phyloP scores from a whole-genome alignment of 768 basidiomycete species.

The Lepiota brunneoincarnata region DNA sequence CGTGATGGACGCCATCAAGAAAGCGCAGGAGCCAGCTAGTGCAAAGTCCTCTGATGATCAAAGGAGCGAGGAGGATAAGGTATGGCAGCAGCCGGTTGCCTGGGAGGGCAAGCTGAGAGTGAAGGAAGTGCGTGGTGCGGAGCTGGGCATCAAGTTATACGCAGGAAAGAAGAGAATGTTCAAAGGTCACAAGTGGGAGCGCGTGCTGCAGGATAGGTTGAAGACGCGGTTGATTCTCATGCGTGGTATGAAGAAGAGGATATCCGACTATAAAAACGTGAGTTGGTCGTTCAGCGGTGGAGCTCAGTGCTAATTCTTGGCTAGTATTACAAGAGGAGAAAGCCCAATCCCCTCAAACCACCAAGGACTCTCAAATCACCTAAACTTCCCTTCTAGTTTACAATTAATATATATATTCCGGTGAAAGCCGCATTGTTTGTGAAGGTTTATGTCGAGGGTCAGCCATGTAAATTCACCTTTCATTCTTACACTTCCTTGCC shows the following conservation, averaged over 20 bases:
- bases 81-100: conserved; percentile 31
- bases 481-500: conserved; percentile 7
- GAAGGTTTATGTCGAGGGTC: conserved; percentile 5
- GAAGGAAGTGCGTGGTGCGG: conserved; percentile 44
- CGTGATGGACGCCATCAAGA: conserved; percentile 3
- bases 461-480: not conserved
- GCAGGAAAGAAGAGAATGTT: conserved; percentile 82
- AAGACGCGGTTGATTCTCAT: conserved; percentile 54
- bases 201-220: conserved; percentile 44
- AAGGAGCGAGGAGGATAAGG: conserved; percentile 11
- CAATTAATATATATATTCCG: conserved; percentile 8
- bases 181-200: conserved; percentile 91
- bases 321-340: conserved; percentile 48
- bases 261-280: conserved; percentile 65
- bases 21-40: conserved; percentile 8
- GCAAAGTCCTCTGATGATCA: not conserved
- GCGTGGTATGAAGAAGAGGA: conserved; percentile 67
- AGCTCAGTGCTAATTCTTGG: conserved; percentile 6
- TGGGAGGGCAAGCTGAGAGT: conserved; percentile 44
- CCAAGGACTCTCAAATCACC: conserved; percentile 43
- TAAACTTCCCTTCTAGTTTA: conserved; percentile 58
- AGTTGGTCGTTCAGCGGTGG: conserved; percentile 22
- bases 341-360: conserved; percentile 58
- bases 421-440: conserved; percentile 1
- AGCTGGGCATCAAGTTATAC: conserved; percentile 65